These are phyloP conservation scores for Lasiosphaeria miniovina DNA, from an alignment of 495 filamentous ascomycete genomes.

Conservation along the genomic window DNA sequence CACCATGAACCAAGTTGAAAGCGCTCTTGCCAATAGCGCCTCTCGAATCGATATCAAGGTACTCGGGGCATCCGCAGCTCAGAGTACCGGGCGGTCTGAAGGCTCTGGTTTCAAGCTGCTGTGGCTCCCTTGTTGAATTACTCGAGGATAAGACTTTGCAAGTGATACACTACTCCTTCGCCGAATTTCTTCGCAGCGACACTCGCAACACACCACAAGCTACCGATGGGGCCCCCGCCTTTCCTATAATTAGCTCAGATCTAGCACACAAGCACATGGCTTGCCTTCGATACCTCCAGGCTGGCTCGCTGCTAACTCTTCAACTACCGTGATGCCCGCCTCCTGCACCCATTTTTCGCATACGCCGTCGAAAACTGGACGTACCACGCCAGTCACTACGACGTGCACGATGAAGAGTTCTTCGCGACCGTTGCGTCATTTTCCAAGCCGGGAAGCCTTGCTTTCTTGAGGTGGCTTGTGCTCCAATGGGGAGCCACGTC, in stretches of 20 bases:
- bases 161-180: too few species aligned
- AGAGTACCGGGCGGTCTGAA: too few species aligned
- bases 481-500: background rate
- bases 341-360: slow-evolving; percentile 12
- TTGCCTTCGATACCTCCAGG: slow-evolving; percentile 13
- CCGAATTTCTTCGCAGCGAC: too few species aligned
- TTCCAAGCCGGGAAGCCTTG: background rate
- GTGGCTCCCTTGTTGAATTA: too few species aligned
- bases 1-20: too few species aligned
- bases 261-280: slow-evolving; percentile 19
- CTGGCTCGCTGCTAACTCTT: slow-evolving; percentile 11
- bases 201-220: too few species aligned
- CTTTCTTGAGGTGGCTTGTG: background rate
- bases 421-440: slow-evolving; percentile 1
- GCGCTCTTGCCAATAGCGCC: too few species aligned
- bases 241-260: slow-evolving; percentile 28
- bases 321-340: slow-evolving; percentile 10
- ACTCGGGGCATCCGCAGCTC: too few species aligned
- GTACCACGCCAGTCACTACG: slow-evolving; percentile 14
- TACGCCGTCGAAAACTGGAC: slow-evolving; percentile 20
- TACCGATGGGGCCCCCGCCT: too few species aligned
- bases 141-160: too few species aligned
- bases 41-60: too few species aligned
- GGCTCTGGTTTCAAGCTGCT: too few species aligned
- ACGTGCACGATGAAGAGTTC: slow-evolving; percentile 7